These are phyloP conservation scores for Neonectria coccinea DNA, from an alignment of 2,329 filamentous ascomycete genomes.

Conservation along the genomic window DNA sequence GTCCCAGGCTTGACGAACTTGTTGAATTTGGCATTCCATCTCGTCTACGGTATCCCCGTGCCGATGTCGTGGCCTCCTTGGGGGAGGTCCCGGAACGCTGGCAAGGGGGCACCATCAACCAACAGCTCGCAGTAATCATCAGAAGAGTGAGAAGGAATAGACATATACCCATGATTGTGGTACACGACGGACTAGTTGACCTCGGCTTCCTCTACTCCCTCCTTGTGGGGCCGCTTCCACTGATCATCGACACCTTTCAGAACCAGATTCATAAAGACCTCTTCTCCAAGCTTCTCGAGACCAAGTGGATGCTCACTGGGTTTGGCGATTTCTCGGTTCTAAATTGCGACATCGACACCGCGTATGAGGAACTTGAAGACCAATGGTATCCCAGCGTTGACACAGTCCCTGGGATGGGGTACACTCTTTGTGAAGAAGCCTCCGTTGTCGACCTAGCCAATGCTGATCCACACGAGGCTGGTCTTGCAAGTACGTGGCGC, in stretches of 20 bases:
- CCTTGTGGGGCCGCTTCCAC: neutral
- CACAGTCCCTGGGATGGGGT: neutral
- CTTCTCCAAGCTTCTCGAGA: neutral
- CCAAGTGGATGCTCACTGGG: neutral
- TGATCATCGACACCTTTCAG: neutral
- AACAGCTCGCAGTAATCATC: neutral
- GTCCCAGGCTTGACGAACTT: neutral
- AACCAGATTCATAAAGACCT: neutral
- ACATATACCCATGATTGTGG: neutral
- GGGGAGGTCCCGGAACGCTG: neutral
- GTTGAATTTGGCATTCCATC: neutral
- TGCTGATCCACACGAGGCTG: neutral
- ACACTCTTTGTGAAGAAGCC: neutral
- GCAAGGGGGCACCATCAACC: neutral
- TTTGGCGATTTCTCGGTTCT: neutral
- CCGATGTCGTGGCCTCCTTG: neutral
- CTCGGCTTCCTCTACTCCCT: neutral
- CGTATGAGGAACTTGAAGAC: neutral
- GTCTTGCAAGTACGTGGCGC: neutral
- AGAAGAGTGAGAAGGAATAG: no score
- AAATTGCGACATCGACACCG: neutral
- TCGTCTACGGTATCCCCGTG: neutral
- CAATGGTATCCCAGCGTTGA: neutral
- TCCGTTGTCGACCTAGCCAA: neutral
- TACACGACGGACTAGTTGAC: neutral